Base-by-base conservation (phyloP, 768 basidiomycete species). In the Xerocomellus chrysenteron region DNA sequence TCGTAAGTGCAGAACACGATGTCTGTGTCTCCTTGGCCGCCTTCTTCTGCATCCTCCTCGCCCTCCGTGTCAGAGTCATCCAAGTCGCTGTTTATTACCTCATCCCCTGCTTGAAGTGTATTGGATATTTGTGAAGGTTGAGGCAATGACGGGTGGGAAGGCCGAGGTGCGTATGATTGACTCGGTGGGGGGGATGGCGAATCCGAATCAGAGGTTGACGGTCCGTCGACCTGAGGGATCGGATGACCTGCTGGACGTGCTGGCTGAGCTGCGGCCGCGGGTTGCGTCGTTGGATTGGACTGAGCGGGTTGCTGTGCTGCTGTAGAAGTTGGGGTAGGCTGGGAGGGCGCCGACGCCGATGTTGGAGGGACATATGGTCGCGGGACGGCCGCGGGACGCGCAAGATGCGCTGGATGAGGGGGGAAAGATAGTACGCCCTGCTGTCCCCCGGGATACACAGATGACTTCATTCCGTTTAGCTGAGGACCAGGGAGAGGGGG, bases 1-100 rank as follows among this genome's bases (percentile, higher is more conserved):
- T 99, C 97, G 69, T 97, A 98, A 8, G 95, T 94, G 72, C 97
- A 98, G 67, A 98, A 96, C 24, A 98, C 93, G 46, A 98, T 93
- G 69, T 99, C 97, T 1, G 84, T 85, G 56, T 94, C 86, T 10
- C 83, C 85, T 30, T 81, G 81, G 0, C 80, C 82, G 5, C 84
- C 88, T 48, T 90, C 90, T 46, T 92, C 92, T 0, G 84, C 83
- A 12, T 93, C 93, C 44, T 90, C 89, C 58, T 92, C 93, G 13
- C 82, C 84, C 50, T 93, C 90, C 7, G 90, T 89, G 60, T 97
- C 95, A 0, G 91, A 91, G 68, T 98, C 95, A 74, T 99, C 97
- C 44, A 99, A 74, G 67, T 99, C 97, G 53, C 93, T 96, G 66
- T 95, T 96, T 71, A 99, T 98, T 16, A 88, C 90, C 67, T 99